Evolutionary conservation across 1,139 yeast genomes (phyloP), one percentile per base, ranked within the genome.

Genomic region (Protomyces macrosporus): DNA sequence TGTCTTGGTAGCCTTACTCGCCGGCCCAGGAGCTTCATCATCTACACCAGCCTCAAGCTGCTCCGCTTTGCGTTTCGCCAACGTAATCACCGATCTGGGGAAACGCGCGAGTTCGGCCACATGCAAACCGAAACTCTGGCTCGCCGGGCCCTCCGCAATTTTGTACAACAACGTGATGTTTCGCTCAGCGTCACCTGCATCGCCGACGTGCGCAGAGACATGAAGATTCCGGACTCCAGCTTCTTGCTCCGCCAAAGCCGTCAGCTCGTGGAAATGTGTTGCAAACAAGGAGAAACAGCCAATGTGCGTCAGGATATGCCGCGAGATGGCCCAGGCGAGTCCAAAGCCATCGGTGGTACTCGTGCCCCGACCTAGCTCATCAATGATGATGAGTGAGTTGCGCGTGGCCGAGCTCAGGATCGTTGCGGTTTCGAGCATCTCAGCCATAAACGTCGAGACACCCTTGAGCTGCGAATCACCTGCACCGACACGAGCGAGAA

Each of bases 281-380:
- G 98, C 98, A 79, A 93, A 93, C 66, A 93, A 74, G 0, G 96
- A 84, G 74, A 90, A 90, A 68, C 97, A 87, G 60, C 82, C 81
- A 65, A 88, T 82, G 65, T 85, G 78, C 39, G 79, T 79, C 1
- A 93, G 86, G 67, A 93, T 84, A 73, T 87, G 86, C 72, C 90
- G 96, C 70, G 95, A 88, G 65, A 93, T 93, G 0, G 97, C 86
- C 95, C 97, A 93, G 0, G 98, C 98, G 14, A 93, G 80, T 0
- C 98, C 98, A 78, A 93, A 93, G 0, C 98, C 98, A 75, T 93
- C 98, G 74, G 91, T 93, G 0, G 98, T 93, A 52, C 96, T 87
- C 0, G 98, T 93, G 40, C 98, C 98, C 71, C 98, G 82, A 6
- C 98, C 98, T 67, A 93, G 79, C 74, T 93, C 98, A 75, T 93